Percentiles rank a stretch among this genome's conserved stretches.
Conservation (phyloP, 108 stramenopile genomes). For the Skeletonema potamos region DNA sequence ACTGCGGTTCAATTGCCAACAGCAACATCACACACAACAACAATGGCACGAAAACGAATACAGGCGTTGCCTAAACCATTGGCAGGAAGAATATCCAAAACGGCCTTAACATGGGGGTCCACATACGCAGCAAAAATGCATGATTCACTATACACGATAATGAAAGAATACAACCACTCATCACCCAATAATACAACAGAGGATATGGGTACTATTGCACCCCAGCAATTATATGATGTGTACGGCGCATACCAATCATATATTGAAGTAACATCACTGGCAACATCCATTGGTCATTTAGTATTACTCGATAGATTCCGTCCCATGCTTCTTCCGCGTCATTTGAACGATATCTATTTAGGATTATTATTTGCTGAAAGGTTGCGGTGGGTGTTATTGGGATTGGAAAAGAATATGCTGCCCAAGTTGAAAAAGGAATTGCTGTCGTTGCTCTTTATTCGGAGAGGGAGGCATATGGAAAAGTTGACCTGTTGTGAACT, state of each 20-base stretch:
- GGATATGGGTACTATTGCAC: neutral
- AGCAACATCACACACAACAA: conserved; percentile 12
- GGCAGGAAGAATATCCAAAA: conserved; percentile 65
- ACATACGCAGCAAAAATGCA: conserved; percentile 10
- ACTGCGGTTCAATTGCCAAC: conserved; percentile 5
- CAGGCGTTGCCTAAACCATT: conserved; percentile 66
- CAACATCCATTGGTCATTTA: conserved; percentile 34
- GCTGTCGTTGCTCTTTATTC: neutral
- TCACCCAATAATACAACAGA: neutral
- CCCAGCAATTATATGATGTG: conserved; percentile 11
- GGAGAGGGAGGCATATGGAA: conserved; percentile 2
- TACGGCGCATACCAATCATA: conserved; percentile 10
- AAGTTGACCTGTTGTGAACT: conserved; percentile 10
- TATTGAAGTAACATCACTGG: conserved; percentile 28
- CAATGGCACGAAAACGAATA: conserved; percentile 16
- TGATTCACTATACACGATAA: neutral
- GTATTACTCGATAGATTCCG: conserved; percentile 85
- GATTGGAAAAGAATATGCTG: conserved; percentile 7
- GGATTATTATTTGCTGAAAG: conserved; percentile 60
- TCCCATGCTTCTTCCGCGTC: conserved; percentile 86
- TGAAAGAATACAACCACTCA: neutral
- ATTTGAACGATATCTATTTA: conserved; percentile 72
- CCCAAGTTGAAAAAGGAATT: neutral
- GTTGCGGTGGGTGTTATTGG: conserved; percentile 24
- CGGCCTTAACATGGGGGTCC: conserved; percentile 51